Conservation (phyloP, 371 early-diverging fungal species). For the Chytridiales sp. region DNA sequence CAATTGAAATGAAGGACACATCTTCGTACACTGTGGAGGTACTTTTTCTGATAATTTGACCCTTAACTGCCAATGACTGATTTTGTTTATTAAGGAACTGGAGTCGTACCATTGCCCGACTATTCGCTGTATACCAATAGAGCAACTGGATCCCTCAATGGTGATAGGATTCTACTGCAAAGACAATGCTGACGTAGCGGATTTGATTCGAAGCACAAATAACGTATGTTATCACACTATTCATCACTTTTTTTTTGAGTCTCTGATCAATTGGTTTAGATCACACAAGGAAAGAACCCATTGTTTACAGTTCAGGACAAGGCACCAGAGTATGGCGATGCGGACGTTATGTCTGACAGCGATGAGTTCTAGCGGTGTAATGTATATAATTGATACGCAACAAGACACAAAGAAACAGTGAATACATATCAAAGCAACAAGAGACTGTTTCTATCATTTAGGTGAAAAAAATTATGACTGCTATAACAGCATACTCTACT, state of each 20-base stretch:
- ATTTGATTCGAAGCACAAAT: conserved; percentile 56
- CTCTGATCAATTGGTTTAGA: background rate
- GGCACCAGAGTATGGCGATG: conserved; percentile 67
- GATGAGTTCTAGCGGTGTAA: conserved; percentile 24
- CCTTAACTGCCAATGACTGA: background rate
- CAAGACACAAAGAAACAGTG: background rate
- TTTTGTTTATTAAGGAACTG: conserved; percentile 62
- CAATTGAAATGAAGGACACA: conserved; percentile 32
- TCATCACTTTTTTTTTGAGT: background rate
- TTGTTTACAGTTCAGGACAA: conserved; percentile 65
- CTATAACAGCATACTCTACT: conserved; percentile 23
- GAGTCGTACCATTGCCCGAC: conserved; percentile 78
- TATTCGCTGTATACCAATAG: conserved; percentile 70
- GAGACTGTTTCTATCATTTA: conserved; percentile 7
- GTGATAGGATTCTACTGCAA: conserved; percentile 85
- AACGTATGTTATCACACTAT: conserved; percentile 37
- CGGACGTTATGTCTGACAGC: conserved; percentile 43
- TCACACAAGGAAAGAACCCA: conserved; percentile 47
- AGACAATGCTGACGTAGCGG: conserved; percentile 62
- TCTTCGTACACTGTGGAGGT: conserved; percentile 22
- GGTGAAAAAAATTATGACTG: conserved; percentile 15
- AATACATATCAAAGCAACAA: background rate
- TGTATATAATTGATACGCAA: too few relatives aligned
- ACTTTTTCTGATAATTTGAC: background rate
- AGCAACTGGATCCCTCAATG: conserved; percentile 88